Evolutionary conservation across 108 stramenopile species (phyloP).

Genomic region (Poteriospumella lacustris): DNA sequence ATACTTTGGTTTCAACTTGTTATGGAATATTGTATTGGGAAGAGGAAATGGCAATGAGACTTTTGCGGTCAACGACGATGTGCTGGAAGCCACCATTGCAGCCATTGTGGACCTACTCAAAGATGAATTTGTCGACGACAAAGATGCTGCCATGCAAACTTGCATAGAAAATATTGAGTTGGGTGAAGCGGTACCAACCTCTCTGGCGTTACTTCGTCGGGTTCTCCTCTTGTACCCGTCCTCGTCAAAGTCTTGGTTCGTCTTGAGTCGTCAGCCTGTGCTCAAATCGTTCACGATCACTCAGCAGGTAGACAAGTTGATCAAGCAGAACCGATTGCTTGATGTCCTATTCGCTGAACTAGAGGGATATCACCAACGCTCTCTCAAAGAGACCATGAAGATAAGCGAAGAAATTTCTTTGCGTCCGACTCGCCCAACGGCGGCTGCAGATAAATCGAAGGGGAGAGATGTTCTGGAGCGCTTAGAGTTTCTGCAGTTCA

Average conservation of each 20-base stretch:
- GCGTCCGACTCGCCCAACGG: no score
- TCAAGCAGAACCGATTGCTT: background rate
- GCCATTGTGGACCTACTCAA: constrained; percentile 13
- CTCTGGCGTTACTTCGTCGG: background rate
- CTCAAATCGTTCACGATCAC: background rate
- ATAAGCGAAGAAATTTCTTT: no score
- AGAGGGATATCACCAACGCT: background rate
- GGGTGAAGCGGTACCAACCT: background rate
- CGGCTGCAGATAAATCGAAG: no score
- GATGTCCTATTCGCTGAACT: constrained; percentile 13
- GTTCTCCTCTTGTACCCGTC: constrained; percentile 1
- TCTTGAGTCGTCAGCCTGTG: background rate
- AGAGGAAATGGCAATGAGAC: no score
- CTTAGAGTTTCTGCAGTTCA: background rate
- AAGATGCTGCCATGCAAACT: background rate
- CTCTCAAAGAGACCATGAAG: background rate
- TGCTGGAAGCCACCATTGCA: background rate
- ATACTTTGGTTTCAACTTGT: constrained; percentile 2
- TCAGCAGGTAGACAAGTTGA: background rate
- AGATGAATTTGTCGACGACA: constrained; percentile 24
- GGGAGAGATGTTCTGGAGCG: background rate
- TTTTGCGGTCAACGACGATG: background rate
- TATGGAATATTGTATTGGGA: constrained; percentile 28
- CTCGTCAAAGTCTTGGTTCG: background rate
- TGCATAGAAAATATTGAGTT: constrained; percentile 17